Conservation (phyloP, 2,329 filamentous ascomycete genomes). For the Aspergillus pseudoglaucus region DNA sequence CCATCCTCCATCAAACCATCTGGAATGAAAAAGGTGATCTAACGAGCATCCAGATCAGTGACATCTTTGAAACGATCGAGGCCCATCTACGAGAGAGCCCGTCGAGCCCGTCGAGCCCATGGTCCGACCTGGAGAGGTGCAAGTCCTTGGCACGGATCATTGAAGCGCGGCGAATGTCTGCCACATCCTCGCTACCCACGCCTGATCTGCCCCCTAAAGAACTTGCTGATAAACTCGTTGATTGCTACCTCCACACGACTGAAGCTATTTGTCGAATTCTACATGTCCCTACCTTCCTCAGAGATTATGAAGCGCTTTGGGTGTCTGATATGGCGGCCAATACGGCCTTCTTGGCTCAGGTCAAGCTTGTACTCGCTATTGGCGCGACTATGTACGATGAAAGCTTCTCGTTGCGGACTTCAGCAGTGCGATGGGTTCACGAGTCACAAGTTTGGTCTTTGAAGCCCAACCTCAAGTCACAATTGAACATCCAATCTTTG, state of each 20-base stretch:
- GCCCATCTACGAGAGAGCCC: conserved; percentile 31
- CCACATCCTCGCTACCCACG: conserved; percentile 42
- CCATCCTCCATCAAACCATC: not conserved
- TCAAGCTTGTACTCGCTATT: conserved; percentile 55
- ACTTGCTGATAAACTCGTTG: conserved; percentile 45
- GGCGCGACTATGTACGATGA: conserved; percentile 48
- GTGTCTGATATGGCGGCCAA: conserved; percentile 19
- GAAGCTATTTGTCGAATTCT: conserved; percentile 52
- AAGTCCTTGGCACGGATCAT: conserved; percentile 50
- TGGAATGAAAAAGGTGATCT: no score
- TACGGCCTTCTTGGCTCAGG: conserved; percentile 46
- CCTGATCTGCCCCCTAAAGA: conserved; percentile 38
- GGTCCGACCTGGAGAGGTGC: conserved; percentile 41
- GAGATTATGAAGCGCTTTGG: conserved; percentile 53
- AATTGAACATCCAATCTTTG: conserved; percentile 45
- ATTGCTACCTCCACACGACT: conserved; percentile 49
- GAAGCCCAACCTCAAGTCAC: conserved; percentile 48
- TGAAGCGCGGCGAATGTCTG: conserved; percentile 44
- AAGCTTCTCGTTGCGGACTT: conserved; percentile 43
- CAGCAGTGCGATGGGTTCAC: conserved; percentile 51
- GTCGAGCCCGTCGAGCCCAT: conserved; percentile 33
- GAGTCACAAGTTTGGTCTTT: conserved; percentile 52
- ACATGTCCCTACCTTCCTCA: conserved; percentile 50
- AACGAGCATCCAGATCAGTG: conserved; percentile 7
- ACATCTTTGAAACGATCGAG: conserved; percentile 41